These are phyloP conservation scores for Termitomyces bulborhizus DNA, from an alignment of 768 basidiomycete species.

Conservation along the genomic window DNA sequence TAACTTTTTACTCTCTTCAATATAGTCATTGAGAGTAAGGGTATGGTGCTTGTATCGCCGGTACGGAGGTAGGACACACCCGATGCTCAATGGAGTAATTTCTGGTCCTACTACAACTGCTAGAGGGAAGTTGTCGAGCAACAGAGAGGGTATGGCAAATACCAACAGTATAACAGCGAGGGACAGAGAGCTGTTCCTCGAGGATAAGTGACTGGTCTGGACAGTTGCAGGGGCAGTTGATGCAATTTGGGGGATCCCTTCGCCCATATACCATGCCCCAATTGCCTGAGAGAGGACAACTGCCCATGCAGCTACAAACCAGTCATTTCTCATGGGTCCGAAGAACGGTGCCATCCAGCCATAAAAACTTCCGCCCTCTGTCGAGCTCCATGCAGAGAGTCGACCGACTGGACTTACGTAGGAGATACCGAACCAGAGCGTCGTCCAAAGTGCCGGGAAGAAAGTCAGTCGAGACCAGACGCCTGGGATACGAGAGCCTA, in stretches of 20 bases:
- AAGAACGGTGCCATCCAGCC: slow-evolving; percentile 53
- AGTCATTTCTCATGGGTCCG: slow-evolving; percentile 63
- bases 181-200: slow-evolving; percentile 21
- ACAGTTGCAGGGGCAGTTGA: slow-evolving; percentile 10
- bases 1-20: slow-evolving; percentile 48
- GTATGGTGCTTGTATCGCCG: slow-evolving; percentile 31
- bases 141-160: slow-evolving; percentile 53
- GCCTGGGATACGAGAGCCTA: slow-evolving; percentile 23
- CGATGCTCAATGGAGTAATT: slow-evolving; percentile 56
- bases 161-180: slow-evolving; percentile 34
- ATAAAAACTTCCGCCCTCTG: slow-evolving; percentile 47
- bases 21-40: slow-evolving; percentile 51
- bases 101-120: slow-evolving; percentile 25
- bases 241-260: slow-evolving; percentile 9
- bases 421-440: slow-evolving; percentile 49
- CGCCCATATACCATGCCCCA: slow-evolving; percentile 54
- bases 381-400: slow-evolving; percentile 66
- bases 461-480: slow-evolving; percentile 43
- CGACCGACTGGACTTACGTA: slow-evolving; percentile 62
- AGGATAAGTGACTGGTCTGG: slow-evolving; percentile 10
- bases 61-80: slow-evolving; percentile 58
- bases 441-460: slow-evolving; percentile 70
- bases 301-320: slow-evolving; percentile 74
- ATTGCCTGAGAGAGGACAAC: slow-evolving; percentile 50
- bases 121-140: slow-evolving; percentile 33